Evolutionary conservation across 805 yeast genomes (phyloP).

Genomic region (Isabelozyma gotoi): DNA sequence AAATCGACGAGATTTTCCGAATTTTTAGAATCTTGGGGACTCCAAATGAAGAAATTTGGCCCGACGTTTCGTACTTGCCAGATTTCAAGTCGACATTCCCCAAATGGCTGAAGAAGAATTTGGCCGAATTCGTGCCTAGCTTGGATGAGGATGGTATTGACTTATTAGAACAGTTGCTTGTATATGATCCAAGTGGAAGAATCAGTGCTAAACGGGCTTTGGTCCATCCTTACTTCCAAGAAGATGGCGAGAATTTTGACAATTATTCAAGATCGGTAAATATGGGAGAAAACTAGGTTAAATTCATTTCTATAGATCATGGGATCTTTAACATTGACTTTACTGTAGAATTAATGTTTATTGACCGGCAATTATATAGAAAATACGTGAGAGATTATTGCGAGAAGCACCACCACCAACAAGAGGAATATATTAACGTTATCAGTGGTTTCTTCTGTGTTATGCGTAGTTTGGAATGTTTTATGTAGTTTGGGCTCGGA

Average conservation of each 20-base stretch:
- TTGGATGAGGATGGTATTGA: constrained; percentile 84
- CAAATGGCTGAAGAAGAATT: constrained; percentile 75
- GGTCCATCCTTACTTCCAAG: constrained; percentile 81
- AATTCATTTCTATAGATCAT: not conserved
- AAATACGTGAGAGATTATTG: not conserved
- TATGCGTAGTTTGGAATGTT: too few relatives aligned
- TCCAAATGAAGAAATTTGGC: constrained; percentile 92
- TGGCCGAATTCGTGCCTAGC: constrained; percentile 72
- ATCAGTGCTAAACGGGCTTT: constrained; percentile 94
- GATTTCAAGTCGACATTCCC: constrained; percentile 94
- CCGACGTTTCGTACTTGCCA: constrained; percentile 86
- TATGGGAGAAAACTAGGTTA: not conserved
- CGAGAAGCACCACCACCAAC: not conserved
- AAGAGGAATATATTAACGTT: too few relatives aligned
- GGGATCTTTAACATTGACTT: too few relatives aligned
- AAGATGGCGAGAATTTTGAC: constrained; percentile 38
- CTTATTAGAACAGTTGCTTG: constrained; percentile 71
- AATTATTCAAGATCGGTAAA: constrained; percentile 28
- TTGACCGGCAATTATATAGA: not conserved
- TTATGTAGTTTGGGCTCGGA: too few relatives aligned
- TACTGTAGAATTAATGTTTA: not conserved
- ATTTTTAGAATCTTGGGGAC: constrained; percentile 92
- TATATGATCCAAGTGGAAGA: constrained; percentile 91
- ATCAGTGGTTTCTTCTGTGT: too few relatives aligned
- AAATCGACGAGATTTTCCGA: constrained; percentile 93